These are phyloP conservation scores for Echeveria elegans DNA, from an alignment of 164 flowering plant genomes.

Conservation along the genomic window DNA sequence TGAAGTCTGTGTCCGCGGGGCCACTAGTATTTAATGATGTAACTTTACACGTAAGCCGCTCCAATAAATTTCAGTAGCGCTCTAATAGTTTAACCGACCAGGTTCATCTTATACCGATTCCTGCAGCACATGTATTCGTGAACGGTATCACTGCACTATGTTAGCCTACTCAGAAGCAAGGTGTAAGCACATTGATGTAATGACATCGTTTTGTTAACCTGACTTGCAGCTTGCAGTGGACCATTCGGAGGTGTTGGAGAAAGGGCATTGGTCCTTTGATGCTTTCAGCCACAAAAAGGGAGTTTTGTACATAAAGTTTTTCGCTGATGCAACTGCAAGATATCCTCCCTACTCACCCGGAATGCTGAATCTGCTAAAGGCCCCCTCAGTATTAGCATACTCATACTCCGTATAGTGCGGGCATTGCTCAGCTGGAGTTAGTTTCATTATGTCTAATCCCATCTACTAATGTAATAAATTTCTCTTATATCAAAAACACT, in stretches of 20 bases:
- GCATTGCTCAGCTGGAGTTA: conserved; percentile 26
- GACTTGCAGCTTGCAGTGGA: conserved; percentile 48
- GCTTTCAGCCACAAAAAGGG: conserved; percentile 85
- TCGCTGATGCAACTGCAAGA: conserved; percentile 52
- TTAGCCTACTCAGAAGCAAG: no score
- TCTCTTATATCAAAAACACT: no score
- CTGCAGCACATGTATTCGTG: no score
- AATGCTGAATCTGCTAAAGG: conserved; percentile 54
- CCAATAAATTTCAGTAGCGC: no score
- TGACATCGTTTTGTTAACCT: neutral
- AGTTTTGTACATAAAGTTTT: conserved; percentile 53
- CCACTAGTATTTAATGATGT: conserved; percentile 73
- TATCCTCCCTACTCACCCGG: conserved; percentile 68
- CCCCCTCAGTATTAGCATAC: conserved; percentile 41
- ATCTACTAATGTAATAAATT: no score
- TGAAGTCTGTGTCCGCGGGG: conserved; percentile 56
- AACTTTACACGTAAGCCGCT: conserved; percentile 52
- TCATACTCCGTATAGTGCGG: conserved; percentile 32
- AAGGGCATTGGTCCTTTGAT: conserved; percentile 84
- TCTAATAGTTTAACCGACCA: neutral
- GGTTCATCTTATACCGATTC: no score
- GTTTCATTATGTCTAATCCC: no score
- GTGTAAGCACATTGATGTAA: neutral
- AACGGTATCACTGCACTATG: no score
- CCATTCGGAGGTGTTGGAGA: conserved; percentile 97